Conservation (phyloP, 805 yeast genomes). For the Starmerella stigmatis region DNA sequence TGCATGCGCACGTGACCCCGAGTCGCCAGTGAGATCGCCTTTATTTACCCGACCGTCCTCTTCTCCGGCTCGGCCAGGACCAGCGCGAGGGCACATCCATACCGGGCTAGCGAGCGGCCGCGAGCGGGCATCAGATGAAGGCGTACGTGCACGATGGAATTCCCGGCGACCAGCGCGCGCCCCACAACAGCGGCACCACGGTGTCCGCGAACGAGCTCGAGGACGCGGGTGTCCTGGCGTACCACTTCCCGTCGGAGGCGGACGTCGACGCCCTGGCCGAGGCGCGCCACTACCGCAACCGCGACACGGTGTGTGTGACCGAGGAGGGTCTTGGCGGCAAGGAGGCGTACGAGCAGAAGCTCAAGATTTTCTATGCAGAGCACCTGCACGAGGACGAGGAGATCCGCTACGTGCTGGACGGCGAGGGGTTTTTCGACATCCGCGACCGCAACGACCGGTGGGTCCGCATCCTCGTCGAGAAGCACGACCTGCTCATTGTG, state of each 20-base stretch:
- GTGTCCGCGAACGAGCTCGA: conserved; percentile 44
- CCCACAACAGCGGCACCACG: conserved; percentile 41
- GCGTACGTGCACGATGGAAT: conserved; percentile 23
- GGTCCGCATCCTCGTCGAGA: conserved; percentile 60
- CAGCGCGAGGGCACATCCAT: too few relatives aligned
- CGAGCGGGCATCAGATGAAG: conserved; percentile 15
- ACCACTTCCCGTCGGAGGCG: conserved; percentile 38
- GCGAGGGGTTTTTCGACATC: conserved; percentile 87
- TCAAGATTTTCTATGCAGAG: conserved; percentile 63
- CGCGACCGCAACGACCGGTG: conserved; percentile 54
- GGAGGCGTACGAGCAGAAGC: conserved; percentile 52
- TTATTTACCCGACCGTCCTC: too few relatives aligned
- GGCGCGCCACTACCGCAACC: conserved; percentile 64
- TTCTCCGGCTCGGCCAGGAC: too few relatives aligned
- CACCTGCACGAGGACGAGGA: conserved; percentile 97
- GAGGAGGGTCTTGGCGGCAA: conserved; percentile 48
- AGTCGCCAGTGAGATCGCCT: too few relatives aligned
- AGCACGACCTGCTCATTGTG: conserved; percentile 49
- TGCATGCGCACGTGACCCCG: too few relatives aligned
- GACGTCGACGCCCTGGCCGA: conserved; percentile 58
- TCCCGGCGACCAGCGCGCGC: conserved; percentile 24
- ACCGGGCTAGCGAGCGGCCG: too few relatives aligned
- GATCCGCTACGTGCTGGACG: conserved; percentile 78
- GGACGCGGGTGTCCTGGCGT: conserved; percentile 60
- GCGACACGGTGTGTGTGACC: conserved; percentile 59